A percentile compares a stretch with the other conserved stretches of the same genome.
These are phyloP conservation scores for Ceratocystis diversiconidia DNA, from an alignment of 2,329 filamentous ascomycete species.

Conservation along the genomic window DNA sequence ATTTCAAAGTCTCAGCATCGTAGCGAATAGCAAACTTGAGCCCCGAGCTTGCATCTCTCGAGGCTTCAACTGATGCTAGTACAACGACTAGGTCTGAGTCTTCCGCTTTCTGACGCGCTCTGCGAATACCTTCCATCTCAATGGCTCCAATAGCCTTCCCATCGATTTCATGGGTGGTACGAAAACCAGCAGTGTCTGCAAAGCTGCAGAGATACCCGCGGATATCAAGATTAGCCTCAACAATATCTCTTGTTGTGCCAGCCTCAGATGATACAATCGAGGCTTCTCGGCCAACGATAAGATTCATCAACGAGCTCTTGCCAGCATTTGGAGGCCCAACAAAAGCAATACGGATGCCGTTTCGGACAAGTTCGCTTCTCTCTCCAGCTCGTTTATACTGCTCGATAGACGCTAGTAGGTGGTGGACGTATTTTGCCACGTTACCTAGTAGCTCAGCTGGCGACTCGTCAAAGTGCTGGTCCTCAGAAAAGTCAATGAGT, in stretches of 20 bases:
- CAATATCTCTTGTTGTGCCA: constrained; percentile 84
- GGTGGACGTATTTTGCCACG: constrained; percentile 49
- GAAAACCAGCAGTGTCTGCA: constrained; percentile 84
- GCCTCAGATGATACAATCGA: constrained; percentile 90
- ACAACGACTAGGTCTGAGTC: constrained; percentile 78
- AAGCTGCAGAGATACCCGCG: constrained; percentile 85
- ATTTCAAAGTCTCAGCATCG: constrained; percentile 40
- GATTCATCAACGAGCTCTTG: constrained; percentile 87
- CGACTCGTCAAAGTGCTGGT: constrained; percentile 91
- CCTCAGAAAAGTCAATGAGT: constrained; percentile 91
- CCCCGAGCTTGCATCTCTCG: not conserved
- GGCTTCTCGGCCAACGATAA: constrained; percentile 78
- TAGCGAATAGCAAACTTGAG: constrained; percentile 30
- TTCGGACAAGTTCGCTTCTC: constrained; percentile 67
- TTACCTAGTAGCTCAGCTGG: constrained; percentile 55
- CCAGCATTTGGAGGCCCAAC: constrained; percentile 87
- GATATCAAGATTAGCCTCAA: constrained; percentile 82
- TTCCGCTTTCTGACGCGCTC: constrained; percentile 65
- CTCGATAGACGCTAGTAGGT: constrained; percentile 48
- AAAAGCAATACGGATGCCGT: constrained; percentile 73
- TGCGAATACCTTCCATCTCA: constrained; percentile 78
- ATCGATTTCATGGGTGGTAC: constrained; percentile 29
- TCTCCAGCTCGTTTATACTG: constrained; percentile 64
- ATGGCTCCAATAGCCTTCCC: constrained; percentile 47
- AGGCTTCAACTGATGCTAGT: constrained; percentile 56